Conservation (phyloP, 176 grass and related monocot species). For the barley (Hordeum vulgare) region DNA sequence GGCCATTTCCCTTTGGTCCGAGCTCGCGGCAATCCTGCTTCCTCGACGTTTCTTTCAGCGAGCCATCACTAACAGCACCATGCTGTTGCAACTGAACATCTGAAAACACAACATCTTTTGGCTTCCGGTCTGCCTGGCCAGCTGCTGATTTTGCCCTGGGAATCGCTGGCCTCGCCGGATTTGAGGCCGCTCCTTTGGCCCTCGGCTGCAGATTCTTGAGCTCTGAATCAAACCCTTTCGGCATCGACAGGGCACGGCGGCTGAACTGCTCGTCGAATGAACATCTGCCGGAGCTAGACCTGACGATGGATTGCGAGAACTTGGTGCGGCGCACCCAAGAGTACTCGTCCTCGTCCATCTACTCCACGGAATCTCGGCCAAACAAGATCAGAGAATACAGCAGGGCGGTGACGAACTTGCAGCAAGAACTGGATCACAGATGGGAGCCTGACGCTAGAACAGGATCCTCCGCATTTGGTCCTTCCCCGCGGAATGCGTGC, state of each 20-base stretch:
- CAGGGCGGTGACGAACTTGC: not conserved
- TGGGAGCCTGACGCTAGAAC: not conserved
- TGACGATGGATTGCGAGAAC: conserved; percentile 60
- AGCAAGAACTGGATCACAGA: not conserved
- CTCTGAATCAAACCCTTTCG: conserved; percentile 1
- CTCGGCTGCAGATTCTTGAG: conserved; percentile 7
- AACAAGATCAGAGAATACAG: not conserved
- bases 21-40: not conserved
- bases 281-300: conserved; percentile 45
- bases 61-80: not conserved
- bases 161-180: conserved; percentile 18
- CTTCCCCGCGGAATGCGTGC: not conserved
- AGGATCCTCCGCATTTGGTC: not conserved
- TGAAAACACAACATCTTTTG: conserved; percentile 12
- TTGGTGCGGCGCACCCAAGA: conserved; percentile 85
- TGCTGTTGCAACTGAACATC: conserved; percentile 15
- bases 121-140: conserved; percentile 24
- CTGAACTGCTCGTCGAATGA: conserved; percentile 25
- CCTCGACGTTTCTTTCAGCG: not conserved
- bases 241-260: not conserved
- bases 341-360: conserved; percentile 80
- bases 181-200: not conserved
- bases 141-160: conserved; percentile 23
- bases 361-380: not conserved
- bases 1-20: not conserved